Conservation (phyloP, 2,329 filamentous ascomycete genomes). For the Penicillium janthinellum region DNA sequence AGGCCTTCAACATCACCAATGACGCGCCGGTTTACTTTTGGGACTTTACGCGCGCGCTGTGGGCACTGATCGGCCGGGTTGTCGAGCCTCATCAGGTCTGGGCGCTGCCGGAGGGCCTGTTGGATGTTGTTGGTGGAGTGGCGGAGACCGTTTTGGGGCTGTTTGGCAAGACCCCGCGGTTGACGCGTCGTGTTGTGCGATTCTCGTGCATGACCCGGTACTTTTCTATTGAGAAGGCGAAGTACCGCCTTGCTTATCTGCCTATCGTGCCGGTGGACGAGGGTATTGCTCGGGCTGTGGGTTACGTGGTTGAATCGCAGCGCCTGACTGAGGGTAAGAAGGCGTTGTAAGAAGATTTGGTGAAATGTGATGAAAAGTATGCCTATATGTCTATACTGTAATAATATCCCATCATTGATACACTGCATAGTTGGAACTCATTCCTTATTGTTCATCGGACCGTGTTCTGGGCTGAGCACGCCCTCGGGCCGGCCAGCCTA, state of each 20-base stretch:
- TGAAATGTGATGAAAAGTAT: conserved; percentile 12
- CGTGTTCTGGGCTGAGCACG: background rate
- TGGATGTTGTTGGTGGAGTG: conserved; percentile 44
- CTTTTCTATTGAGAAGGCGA: conserved; percentile 52
- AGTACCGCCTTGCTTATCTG: conserved; percentile 47
- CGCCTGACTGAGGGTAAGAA: conserved; percentile 43
- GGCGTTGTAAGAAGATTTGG: conserved; percentile 32
- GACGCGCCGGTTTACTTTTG: conserved; percentile 87
- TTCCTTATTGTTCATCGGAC: background rate
- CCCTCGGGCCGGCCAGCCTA: background rate
- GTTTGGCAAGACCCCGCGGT: conserved; percentile 49
- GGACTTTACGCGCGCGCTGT: conserved; percentile 80
- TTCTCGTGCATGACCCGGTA: conserved; percentile 54
- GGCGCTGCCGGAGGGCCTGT: conserved; percentile 43
- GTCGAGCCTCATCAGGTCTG: conserved; percentile 48
- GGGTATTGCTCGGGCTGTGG: conserved; percentile 50
- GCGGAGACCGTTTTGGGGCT: conserved; percentile 47
- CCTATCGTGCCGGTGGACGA: conserved; percentile 51
- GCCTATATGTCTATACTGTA: conserved; percentile 20
- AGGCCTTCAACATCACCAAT: conserved; percentile 90
- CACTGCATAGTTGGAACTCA: background rate
- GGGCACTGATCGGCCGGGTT: conserved; percentile 56
- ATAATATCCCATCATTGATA: conserved; percentile 16
- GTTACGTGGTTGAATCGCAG: conserved; percentile 41
- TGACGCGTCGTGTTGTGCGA: conserved; percentile 48